These are phyloP conservation scores for Globisporangium spinosum DNA, from an alignment of 352 stramenopile species.

Conservation along the genomic window DNA sequence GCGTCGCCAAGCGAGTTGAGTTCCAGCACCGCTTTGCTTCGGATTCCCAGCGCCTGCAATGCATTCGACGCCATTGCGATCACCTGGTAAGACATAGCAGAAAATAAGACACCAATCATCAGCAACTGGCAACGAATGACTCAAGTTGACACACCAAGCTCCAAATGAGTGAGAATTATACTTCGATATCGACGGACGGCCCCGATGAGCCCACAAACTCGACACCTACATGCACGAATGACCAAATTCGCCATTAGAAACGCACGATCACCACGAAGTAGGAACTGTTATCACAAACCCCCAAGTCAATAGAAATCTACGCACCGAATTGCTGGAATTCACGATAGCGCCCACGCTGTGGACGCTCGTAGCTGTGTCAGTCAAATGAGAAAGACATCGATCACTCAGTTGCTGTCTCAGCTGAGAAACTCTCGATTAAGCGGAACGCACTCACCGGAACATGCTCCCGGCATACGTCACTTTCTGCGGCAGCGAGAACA, in stretches of 20 bases:
- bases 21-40: constrained; percentile 58
- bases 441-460: constrained; percentile 66
- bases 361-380: constrained; percentile 71
- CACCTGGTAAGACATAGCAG: constrained; percentile 31
- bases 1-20: constrained; percentile 80
- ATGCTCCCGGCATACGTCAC: constrained; percentile 84
- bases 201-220: constrained; percentile 81
- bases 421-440: not conserved
- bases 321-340: constrained; percentile 88
- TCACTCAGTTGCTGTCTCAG: not conserved
- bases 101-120: not conserved
- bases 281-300: not conserved
- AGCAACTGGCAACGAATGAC: not conserved
- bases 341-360: constrained; percentile 79
- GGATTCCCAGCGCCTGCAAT: constrained; percentile 50
- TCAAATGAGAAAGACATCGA: constrained; percentile 1
- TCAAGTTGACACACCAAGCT: not conserved
- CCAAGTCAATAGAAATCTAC: not conserved
- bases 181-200: constrained; percentile 76
- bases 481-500: constrained; percentile 73
- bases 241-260: constrained; percentile 9
- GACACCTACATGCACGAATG: constrained; percentile 30
- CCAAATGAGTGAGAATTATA: constrained; percentile 17
- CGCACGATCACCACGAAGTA: not conserved
- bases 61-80: constrained; percentile 75